A percentile compares a stretch with the other conserved stretches of the same genome.
These are phyloP conservation scores for Capsicum chinense DNA, from an alignment of 257 asterid species.

Conservation along the genomic window DNA sequence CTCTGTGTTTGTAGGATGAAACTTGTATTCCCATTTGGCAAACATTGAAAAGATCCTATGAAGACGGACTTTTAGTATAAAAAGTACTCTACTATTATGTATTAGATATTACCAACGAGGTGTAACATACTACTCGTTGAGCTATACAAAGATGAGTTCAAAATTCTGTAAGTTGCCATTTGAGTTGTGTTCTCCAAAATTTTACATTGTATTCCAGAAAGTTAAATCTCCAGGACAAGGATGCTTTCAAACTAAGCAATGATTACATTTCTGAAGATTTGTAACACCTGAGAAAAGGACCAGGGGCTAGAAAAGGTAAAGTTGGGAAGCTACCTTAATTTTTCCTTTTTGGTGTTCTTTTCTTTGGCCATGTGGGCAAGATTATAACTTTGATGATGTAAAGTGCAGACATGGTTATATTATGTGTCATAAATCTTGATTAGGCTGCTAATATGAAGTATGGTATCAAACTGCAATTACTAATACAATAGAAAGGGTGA, in stretches of 20 bases:
- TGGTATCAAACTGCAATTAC: conserved; percentile 28
- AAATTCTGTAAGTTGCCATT: background rate
- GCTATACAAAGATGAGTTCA: too few relatives aligned
- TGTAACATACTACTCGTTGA: background rate
- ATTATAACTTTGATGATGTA: conserved; percentile 8
- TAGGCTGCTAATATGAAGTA: conserved; percentile 22
- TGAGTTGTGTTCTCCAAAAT: background rate
- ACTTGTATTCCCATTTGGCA: background rate
- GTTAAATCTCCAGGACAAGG: background rate
- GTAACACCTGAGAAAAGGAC: conserved; percentile 5
- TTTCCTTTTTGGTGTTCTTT: background rate
- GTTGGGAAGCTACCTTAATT: conserved; percentile 21
- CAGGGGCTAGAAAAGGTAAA: background rate
- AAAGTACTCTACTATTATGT: background rate
- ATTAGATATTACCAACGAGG: background rate
- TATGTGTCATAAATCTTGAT: conserved; percentile 13
- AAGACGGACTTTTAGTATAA: background rate
- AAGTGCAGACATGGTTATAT: conserved; percentile 9
- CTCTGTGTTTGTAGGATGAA: background rate
- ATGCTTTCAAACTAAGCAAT: background rate
- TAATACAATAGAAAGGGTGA: background rate
- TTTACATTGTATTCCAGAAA: background rate
- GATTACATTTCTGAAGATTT: conserved; percentile 2
- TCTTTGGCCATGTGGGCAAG: background rate
- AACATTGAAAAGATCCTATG: background rate